phyloP scores from a whole-genome alignment of 192 early-diverging fungal species.

The Coemansia sp. region DNA sequence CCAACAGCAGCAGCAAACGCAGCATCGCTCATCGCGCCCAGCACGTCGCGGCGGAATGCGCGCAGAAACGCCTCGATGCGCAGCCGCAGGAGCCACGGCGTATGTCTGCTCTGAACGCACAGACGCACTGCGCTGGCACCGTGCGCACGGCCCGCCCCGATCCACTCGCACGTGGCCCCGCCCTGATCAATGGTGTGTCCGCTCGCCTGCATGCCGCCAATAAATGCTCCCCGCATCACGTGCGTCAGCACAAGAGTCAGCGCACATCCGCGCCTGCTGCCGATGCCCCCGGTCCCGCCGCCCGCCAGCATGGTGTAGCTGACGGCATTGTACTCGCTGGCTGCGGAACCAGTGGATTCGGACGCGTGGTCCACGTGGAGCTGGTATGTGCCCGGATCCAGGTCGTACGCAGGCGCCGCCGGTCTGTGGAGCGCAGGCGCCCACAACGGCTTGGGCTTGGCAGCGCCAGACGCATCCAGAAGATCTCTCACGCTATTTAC shows the following conservation, averaged over 20 bases:
- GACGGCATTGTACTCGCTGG: slow-evolving; percentile 78
- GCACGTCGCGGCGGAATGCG: slow-evolving; percentile 35
- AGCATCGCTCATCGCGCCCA: slow-evolving; percentile 58
- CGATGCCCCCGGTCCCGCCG: slow-evolving; percentile 39
- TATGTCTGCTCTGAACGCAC: slow-evolving; percentile 76
- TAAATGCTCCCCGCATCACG: slow-evolving; percentile 76
- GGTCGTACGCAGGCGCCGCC: not conserved
- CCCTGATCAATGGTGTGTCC: slow-evolving; percentile 67
- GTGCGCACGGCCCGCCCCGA: not conserved
- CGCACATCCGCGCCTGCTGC: slow-evolving; percentile 59
- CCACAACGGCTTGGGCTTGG: not conserved
- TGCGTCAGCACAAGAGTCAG: slow-evolving; percentile 67
- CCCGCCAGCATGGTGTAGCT: slow-evolving; percentile 72
- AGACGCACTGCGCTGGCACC: slow-evolving; percentile 57
- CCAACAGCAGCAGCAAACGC: slow-evolving; percentile 58
- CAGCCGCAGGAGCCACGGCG: slow-evolving; percentile 74
- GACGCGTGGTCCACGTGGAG: not conserved
- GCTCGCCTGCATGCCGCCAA: slow-evolving; percentile 87
- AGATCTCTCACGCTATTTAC: not conserved
- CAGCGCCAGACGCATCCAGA: not conserved
- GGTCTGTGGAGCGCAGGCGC: not conserved
- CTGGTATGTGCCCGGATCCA: slow-evolving; percentile 18
- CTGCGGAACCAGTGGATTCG: not conserved
- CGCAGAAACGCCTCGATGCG: slow-evolving; percentile 78
- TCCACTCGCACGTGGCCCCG: slow-evolving; percentile 52